Percentiles rank a stretch among this genome's conserved stretches.
Evolutionary conservation across 129 eudicot genomes (phyloP).

Genomic region (Smallanthus sonchifolius): DNA sequence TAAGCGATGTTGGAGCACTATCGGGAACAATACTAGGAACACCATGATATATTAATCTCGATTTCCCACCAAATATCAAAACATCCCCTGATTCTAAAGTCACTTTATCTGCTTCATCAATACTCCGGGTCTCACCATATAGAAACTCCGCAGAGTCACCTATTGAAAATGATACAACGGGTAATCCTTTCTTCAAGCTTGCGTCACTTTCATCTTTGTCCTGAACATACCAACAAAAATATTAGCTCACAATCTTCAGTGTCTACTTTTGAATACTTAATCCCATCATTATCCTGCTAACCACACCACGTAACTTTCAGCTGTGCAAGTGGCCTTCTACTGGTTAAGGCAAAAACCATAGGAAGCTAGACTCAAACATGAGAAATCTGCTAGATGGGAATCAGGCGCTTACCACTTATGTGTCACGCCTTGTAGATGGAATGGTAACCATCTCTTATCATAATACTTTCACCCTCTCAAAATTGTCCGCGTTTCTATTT

Average conservation of each 20-base stretch:
- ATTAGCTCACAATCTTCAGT: neutral
- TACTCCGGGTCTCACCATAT: slow-evolving; percentile 50
- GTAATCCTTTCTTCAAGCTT: slow-evolving; percentile 51
- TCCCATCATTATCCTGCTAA: neutral
- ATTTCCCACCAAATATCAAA: slow-evolving; percentile 80
- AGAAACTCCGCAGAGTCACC: slow-evolving; percentile 86
- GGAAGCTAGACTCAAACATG: too few species aligned
- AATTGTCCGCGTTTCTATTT: neutral
- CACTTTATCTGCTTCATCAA: slow-evolving; percentile 50
- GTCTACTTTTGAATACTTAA: neutral
- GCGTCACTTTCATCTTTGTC: slow-evolving; percentile 70
- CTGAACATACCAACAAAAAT: slow-evolving; percentile 37
- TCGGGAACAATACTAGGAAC: slow-evolving; percentile 40
- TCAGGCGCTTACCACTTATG: too few species aligned
- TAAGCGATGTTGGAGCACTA: slow-evolving; percentile 48
- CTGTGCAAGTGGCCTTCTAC: too few species aligned
- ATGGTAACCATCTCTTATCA: too few species aligned
- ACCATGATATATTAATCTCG: slow-evolving; percentile 77
- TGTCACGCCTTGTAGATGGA: too few species aligned
- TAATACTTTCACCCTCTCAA: too few species aligned
- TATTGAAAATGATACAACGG: slow-evolving; percentile 79
- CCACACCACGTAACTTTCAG: too few species aligned
- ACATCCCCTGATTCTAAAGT: slow-evolving; percentile 82
- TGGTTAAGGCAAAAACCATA: too few species aligned
- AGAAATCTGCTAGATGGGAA: too few species aligned